Evolutionary conservation across 805 yeast genomes (phyloP).

Genomic region (Metschnikowia baotianmanensis): DNA sequence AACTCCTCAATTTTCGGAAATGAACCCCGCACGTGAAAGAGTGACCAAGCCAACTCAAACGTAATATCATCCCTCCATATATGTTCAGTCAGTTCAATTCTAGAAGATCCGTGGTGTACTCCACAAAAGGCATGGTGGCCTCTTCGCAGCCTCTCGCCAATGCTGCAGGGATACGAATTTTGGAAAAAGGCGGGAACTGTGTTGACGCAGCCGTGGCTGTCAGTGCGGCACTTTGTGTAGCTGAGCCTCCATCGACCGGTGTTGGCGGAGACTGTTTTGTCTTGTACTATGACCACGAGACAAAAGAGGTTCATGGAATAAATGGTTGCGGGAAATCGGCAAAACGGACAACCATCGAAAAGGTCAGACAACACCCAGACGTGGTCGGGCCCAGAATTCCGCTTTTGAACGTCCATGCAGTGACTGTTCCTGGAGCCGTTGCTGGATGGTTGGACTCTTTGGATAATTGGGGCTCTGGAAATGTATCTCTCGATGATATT

Average conservation of each 20-base stretch:
- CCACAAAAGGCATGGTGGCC: slow-evolving; percentile 69
- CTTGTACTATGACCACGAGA: slow-evolving; percentile 47
- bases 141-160: slow-evolving; percentile 77
- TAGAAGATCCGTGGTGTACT: slow-evolving; percentile 71
- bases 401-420: slow-evolving; percentile 51
- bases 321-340: slow-evolving; percentile 80
- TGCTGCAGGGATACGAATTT: slow-evolving; percentile 65
- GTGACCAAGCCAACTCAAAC: background rate
- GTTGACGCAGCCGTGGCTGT: slow-evolving; percentile 64
- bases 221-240: slow-evolving; percentile 52
- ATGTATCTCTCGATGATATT: slow-evolving; percentile 55
- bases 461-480: slow-evolving; percentile 71
- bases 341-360: slow-evolving; percentile 44
- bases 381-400: slow-evolving; percentile 42
- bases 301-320: slow-evolving; percentile 57
- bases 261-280: slow-evolving; percentile 70
- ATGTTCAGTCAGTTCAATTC: slow-evolving; percentile 41
- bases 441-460: slow-evolving; percentile 77
- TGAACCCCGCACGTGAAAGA: background rate
- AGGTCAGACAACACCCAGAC: slow-evolving; percentile 35
- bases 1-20: background rate
- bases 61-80: too few relatives aligned
- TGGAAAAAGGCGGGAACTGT: slow-evolving; percentile 71
- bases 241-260: slow-evolving; percentile 63
- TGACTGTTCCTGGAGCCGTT: slow-evolving; percentile 76